Conservation (phyloP, 2,329 filamentous ascomycete species). For the Colletotrichum tabaci region DNA sequence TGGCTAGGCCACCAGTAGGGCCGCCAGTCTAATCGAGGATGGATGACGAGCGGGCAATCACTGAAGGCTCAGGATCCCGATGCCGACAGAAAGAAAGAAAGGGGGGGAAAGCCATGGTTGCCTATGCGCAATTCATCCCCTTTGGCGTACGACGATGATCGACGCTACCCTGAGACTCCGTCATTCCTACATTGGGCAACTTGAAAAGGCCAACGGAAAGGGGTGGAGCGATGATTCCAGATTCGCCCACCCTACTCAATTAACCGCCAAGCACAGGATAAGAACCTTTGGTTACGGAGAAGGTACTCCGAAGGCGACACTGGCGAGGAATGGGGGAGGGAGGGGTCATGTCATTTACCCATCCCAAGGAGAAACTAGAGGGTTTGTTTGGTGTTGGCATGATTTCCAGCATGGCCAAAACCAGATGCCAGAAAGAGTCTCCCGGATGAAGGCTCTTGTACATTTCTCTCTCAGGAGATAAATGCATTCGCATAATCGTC, state of each 20-base stretch:
- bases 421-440: neutral
- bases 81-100: constrained; percentile 7
- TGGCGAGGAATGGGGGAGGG: neutral
- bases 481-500: neutral
- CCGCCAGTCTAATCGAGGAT: neutral
- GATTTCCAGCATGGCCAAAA: neutral
- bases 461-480: neutral
- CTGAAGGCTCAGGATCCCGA: constrained; percentile 11
- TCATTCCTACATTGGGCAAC: constrained; percentile 7
- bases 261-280: neutral
- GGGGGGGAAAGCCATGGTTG: constrained; percentile 1
- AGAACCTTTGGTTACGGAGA: constrained; percentile 2
- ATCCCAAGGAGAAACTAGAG: neutral
- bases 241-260: neutral
- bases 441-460: neutral
- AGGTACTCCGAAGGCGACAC: neutral
- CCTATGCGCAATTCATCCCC: constrained; percentile 6
- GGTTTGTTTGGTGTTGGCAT: neutral
- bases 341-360: constrained; percentile 5
- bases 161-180: constrained; percentile 1
- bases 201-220: neutral
- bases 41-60: constrained; percentile 6
- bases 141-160: neutral
- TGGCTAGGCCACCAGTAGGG: constrained; percentile 24
- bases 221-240: neutral